Percentiles rank a stretch among this genome's conserved stretches.
Evolutionary conservation across 2,329 filamentous ascomycete species (phyloP).

Genomic region (Cryphonectria japonica): DNA sequence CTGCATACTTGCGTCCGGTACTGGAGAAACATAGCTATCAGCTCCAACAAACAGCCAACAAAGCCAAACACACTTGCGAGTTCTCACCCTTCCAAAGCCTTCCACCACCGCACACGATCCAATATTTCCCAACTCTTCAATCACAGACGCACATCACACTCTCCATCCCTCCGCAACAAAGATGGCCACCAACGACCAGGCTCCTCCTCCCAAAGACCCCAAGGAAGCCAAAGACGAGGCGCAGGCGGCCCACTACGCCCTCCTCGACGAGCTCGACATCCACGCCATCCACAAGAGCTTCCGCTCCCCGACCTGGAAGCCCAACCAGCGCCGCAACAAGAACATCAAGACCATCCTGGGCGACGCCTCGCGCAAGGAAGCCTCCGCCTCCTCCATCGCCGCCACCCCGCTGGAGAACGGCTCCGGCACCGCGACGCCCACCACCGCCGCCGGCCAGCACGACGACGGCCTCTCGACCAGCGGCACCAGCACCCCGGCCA

Average conservation of each 20-base stretch:
- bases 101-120: not conserved
- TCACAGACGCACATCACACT: not conserved
- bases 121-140: not conserved
- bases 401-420: slow-evolving; percentile 53
- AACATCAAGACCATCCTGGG: slow-evolving; percentile 96
- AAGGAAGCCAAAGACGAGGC: slow-evolving; percentile 58
- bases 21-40: not conserved
- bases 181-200: slow-evolving; percentile 15
- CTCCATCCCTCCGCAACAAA: not conserved
- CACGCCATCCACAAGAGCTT: slow-evolving; percentile 85
- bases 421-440: slow-evolving; percentile 73
- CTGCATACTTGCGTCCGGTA: not conserved
- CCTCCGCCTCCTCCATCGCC: slow-evolving; percentile 54
- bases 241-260: slow-evolving; percentile 78
- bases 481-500: slow-evolving; percentile 60
- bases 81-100: not conserved
- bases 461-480: slow-evolving; percentile 61
- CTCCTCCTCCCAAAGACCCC: slow-evolving; percentile 18
- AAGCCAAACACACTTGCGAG: not conserved
- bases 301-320: slow-evolving; percentile 88
- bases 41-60: not conserved
- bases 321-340: slow-evolving; percentile 95
- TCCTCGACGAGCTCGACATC: slow-evolving; percentile 92
- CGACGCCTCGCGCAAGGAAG: slow-evolving; percentile 82
- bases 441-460: not conserved